Percentiles rank a stretch among this genome's conserved stretches.
Conservation (phyloP, 306 rosid species). For the Fragaria vesca region DNA sequence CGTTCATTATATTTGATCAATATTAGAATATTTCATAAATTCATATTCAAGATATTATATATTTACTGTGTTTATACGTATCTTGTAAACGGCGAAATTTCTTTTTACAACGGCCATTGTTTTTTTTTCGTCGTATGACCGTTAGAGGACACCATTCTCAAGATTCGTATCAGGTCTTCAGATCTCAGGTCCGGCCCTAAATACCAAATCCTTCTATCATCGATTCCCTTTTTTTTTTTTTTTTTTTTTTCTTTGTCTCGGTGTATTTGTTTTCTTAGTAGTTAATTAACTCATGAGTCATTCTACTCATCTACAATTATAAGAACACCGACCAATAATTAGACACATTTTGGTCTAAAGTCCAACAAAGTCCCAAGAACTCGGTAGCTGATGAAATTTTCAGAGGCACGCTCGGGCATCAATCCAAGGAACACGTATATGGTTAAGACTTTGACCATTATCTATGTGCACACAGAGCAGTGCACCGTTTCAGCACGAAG, state of each 20-base stretch:
- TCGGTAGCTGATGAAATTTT: neutral
- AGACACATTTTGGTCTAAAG: slow-evolving; percentile 20
- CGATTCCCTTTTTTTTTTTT: no score
- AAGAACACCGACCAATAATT: slow-evolving; percentile 39
- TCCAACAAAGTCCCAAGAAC: slow-evolving; percentile 31
- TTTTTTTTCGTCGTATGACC: no score
- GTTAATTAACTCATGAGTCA: neutral
- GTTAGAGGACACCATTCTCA: no score
- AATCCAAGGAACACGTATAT: neutral
- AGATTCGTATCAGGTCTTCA: no score
- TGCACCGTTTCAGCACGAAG: neutral
- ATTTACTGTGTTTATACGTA: no score
- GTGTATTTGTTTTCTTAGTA: neutral
- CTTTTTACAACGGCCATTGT: no score
- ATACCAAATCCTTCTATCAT: neutral
- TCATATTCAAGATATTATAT: no score
- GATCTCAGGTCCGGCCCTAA: no score
- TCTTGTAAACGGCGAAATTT: no score
- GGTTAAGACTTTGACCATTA: neutral
- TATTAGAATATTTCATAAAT: no score
- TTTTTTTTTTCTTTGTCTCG: neutral
- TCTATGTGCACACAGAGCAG: neutral
- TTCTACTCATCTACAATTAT: neutral
- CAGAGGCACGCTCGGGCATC: neutral
- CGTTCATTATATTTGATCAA: no score